These are phyloP conservation scores for Chlorencoelia australis DNA, from an alignment of 2,329 filamentous ascomycete genomes.

Conservation along the genomic window DNA sequence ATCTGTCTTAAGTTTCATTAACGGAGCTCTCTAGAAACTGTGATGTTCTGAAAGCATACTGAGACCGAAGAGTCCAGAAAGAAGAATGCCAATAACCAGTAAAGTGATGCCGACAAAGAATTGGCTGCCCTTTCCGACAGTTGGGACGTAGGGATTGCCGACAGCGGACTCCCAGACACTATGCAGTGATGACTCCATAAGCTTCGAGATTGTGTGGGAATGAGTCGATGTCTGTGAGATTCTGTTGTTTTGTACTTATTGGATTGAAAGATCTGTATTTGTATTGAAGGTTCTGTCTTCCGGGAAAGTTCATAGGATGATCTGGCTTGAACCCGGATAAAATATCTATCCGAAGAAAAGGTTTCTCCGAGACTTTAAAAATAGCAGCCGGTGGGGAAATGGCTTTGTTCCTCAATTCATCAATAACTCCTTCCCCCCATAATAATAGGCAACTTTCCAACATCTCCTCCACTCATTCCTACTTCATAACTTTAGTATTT, in stretches of 20 bases:
- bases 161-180: constrained; percentile 91
- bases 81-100: constrained; percentile 58
- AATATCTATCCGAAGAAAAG: too few species aligned
- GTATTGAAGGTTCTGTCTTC: too few species aligned
- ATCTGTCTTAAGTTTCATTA: constrained; percentile 55
- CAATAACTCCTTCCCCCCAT: too few species aligned
- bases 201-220: constrained; percentile 21
- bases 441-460: too few species aligned
- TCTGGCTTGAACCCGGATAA: too few species aligned
- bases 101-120: constrained; percentile 73
- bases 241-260: not conserved
- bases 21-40: not conserved
- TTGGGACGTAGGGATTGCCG: constrained; percentile 72
- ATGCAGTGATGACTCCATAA: constrained; percentile 73
- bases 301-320: too few species aligned
- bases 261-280: too few species aligned
- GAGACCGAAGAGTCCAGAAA: constrained; percentile 74
- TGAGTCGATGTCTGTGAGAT: not conserved
- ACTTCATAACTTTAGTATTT: too few species aligned
- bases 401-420: too few species aligned
- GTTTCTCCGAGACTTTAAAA: too few species aligned
- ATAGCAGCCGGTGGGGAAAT: too few species aligned
- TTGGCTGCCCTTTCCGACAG: constrained; percentile 72
- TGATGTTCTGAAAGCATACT: constrained; percentile 47
- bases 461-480: too few species aligned